phyloP scores from a whole-genome alignment of 208 protist genomes.

The Acanthamoeba lenticulata region DNA sequence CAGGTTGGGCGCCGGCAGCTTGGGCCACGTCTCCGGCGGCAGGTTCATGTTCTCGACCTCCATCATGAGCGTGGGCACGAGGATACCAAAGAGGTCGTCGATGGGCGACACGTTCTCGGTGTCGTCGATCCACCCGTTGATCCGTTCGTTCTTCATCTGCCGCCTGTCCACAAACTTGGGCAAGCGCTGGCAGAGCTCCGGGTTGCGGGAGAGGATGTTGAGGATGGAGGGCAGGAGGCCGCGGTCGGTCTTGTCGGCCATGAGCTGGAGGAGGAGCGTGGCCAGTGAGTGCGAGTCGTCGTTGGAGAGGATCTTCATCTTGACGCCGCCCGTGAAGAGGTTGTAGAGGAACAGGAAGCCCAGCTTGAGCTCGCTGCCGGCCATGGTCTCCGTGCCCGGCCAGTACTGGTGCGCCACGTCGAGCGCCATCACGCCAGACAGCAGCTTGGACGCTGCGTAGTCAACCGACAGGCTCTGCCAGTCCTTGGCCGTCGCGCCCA shows the following conservation, averaged over 20 bases:
- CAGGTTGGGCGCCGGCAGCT: constrained; percentile 42
- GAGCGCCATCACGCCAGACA: constrained; percentile 69
- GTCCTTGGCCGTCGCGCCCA: constrained; percentile 53
- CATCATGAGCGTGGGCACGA: constrained; percentile 70
- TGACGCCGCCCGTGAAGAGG: constrained; percentile 73
- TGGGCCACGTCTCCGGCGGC: constrained; percentile 43
- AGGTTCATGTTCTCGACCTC: constrained; percentile 68
- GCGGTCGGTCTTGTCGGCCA: constrained; percentile 66
- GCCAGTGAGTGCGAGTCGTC: constrained; percentile 67
- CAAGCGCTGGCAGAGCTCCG: constrained; percentile 54
- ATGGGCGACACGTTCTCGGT: constrained; percentile 59
- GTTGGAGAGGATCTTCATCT: constrained; percentile 72
- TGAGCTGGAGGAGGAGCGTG: constrained; percentile 63
- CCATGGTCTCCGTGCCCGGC: constrained; percentile 88
- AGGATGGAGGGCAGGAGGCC: constrained; percentile 57
- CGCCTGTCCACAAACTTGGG: constrained; percentile 69
- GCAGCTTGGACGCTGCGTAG: constrained; percentile 42
- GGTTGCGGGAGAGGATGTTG: constrained; percentile 70
- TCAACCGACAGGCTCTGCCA: constrained; percentile 66
- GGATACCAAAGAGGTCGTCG: constrained; percentile 64
- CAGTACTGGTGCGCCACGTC: constrained; percentile 82
- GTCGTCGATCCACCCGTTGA: constrained; percentile 69
- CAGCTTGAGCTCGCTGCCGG: constrained; percentile 86
- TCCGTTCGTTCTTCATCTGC: constrained; percentile 66
- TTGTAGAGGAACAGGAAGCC: constrained; percentile 92